Percentiles rank a stretch among this genome's conserved stretches.
phyloP scores from a whole-genome alignment of 306 rosid genomes.

The Ormosia semicastrata region DNA sequence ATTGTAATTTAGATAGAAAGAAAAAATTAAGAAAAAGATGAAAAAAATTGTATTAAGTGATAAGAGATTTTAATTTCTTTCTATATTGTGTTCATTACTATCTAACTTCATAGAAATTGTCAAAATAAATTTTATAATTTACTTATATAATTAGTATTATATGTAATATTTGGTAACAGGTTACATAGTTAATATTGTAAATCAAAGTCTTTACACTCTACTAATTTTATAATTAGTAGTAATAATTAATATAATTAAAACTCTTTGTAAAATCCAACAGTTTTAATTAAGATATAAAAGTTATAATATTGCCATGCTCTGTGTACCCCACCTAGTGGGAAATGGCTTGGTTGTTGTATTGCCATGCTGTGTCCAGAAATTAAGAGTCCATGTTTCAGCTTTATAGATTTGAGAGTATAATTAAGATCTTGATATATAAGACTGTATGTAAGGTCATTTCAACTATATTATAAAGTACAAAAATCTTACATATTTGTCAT shows the following conservation, averaged over 20 bases:
- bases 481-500: slow-evolving; percentile 11
- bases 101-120: background rate
- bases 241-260: background rate
- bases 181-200: background rate
- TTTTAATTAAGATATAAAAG: background rate
- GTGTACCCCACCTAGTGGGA: no score
- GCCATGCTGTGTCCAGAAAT: background rate
- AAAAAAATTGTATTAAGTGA: background rate
- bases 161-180: background rate
- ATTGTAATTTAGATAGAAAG: background rate
- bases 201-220: background rate
- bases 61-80: background rate
- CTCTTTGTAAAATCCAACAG: background rate
- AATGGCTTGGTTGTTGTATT: no score
- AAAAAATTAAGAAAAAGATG: background rate
- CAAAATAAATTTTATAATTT: background rate
- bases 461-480: background rate
- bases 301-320: background rate
- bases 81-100: background rate
- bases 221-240: background rate
- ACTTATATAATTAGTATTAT: background rate
- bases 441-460: slow-evolving; percentile 15
- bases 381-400: background rate
- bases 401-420: slow-evolving; percentile 4
- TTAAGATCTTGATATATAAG: slow-evolving; percentile 1